These are phyloP conservation scores for Anacardium occidentale DNA, from an alignment of 345 rosid species.

Conservation along the genomic window DNA sequence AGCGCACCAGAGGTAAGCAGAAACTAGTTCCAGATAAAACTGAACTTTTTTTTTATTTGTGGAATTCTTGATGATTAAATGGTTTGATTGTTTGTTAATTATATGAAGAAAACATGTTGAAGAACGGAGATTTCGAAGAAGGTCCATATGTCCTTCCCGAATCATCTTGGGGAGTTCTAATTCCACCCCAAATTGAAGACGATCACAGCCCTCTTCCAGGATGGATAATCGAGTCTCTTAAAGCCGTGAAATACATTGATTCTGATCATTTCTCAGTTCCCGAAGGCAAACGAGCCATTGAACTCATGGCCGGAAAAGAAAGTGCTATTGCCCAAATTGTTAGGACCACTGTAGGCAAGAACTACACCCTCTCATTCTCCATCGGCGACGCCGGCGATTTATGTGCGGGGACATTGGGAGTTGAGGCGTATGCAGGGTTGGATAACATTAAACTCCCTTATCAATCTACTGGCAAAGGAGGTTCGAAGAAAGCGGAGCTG, in stretches of 20 bases:
- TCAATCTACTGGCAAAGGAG: constrained; percentile 47
- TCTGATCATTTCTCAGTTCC: constrained; percentile 42
- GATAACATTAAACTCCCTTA: constrained; percentile 37
- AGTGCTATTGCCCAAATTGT: constrained; percentile 50
- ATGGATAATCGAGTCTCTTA: constrained; percentile 55
- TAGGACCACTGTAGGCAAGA: constrained; percentile 31
- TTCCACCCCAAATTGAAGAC: constrained; percentile 56
- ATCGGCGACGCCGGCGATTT: constrained; percentile 45
- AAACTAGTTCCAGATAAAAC: neutral
- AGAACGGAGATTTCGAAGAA: constrained; percentile 49
- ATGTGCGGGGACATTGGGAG: constrained; percentile 41
- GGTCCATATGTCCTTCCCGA: constrained; percentile 53
- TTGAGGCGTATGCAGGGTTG: constrained; percentile 45
- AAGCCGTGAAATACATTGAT: constrained; percentile 56
- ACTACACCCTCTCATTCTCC: constrained; percentile 34
- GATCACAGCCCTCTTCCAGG: constrained; percentile 51
- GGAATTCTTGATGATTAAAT: too few relatives aligned
- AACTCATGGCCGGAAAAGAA: constrained; percentile 56
- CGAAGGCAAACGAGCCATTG: constrained; percentile 39
- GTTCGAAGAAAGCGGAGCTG: constrained; percentile 36
- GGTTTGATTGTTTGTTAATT: neutral
- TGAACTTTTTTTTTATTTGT: too few relatives aligned
- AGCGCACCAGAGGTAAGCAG: constrained; percentile 38
- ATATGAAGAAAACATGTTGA: constrained; percentile 41
- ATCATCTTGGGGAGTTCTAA: constrained; percentile 49